Base-by-base conservation (phyloP, 306 rosid species). In the Malus fusca region DNA sequence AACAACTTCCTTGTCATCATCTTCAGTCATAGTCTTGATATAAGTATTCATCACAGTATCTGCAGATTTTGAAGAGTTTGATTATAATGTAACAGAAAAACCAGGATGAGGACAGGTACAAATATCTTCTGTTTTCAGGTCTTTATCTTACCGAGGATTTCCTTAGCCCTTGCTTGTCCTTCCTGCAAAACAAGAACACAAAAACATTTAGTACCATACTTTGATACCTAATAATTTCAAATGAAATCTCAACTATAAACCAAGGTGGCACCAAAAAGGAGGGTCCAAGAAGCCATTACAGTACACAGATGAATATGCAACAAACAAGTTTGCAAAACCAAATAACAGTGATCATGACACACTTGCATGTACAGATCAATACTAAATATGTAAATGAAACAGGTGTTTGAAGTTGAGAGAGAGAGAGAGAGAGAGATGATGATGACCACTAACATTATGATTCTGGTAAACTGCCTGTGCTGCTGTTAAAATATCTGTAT, bases 1-100 rank as follows among this genome's bases (percentile, higher is more conserved):
- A 82, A 92, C 99, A 79, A 89, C 91, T 85, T 92, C 99, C 85
- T 96, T 92, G 88, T 92, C 97, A 73, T 92, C 96, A 81, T 96
- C 99, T 74, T 96, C 97, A 69, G 81, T 85, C 99, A 96, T 87
- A 69, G 93, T 81, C 89, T 96, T 96, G 80, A 96, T 82, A 88
- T 79, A 90, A 66, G 87, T 88, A 76, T 69, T 82, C 96, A 96
- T 89, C 86, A 92, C 90, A 21, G 88, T 81, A 80, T 92, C 99
- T 96, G 92, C 59, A 81, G 51, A 71, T 58, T 73, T 68, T 33
- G 79, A 66, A 46, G 55, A 30, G 62, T 73, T 40, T 60, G 25
- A 48, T 23, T 62, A 70, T 31, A 73, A 66, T 70, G 42, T 25
- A 30, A 77, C 75, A 22, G 64, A 40, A 30, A 58, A 78, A 33